Evolutionary conservation across 2,329 filamentous ascomycete species (phyloP).

Genomic region (Fusarium palustre): DNA sequence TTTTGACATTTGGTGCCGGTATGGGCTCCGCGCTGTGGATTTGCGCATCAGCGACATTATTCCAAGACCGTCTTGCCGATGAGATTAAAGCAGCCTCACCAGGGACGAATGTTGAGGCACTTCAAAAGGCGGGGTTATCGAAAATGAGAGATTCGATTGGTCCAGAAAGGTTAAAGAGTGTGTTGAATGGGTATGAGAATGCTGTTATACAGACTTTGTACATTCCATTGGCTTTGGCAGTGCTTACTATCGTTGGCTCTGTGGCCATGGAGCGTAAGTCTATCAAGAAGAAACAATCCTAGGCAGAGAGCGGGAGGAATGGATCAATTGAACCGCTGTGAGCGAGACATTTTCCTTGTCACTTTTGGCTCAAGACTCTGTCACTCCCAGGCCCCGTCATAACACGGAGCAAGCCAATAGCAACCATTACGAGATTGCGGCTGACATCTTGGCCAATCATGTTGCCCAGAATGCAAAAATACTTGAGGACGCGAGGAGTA

Average conservation of each 20-base stretch:
- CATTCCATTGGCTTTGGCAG: constrained; percentile 34
- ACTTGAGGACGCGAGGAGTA: not conserved
- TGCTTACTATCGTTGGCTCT: constrained; percentile 37
- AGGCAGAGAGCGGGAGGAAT: not conserved
- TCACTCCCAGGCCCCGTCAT: not conserved
- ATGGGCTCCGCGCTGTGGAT: constrained; percentile 45
- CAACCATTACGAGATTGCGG: not conserved
- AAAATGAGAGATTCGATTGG: constrained; percentile 35
- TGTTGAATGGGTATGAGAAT: constrained; percentile 39
- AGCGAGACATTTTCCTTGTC: no score
- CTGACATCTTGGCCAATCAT: not conserved
- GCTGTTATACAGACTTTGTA: constrained; percentile 42
- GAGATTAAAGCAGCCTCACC: constrained; percentile 35
- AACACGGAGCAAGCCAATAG: not conserved
- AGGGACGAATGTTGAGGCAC: constrained; percentile 1
- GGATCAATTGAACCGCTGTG: no score
- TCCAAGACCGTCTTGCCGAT: constrained; percentile 33
- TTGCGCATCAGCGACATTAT: constrained; percentile 43
- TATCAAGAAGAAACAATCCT: constrained; percentile 40
- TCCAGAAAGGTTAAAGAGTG: constrained; percentile 9
- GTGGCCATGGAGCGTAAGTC: constrained; percentile 42
- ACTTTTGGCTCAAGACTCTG: no score
- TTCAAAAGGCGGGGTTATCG: constrained; percentile 32
- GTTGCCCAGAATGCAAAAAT: not conserved
- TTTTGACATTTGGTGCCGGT: constrained; percentile 39